phyloP scores from a whole-genome alignment of 306 rosid species.

The Ziziphus jujuba region DNA sequence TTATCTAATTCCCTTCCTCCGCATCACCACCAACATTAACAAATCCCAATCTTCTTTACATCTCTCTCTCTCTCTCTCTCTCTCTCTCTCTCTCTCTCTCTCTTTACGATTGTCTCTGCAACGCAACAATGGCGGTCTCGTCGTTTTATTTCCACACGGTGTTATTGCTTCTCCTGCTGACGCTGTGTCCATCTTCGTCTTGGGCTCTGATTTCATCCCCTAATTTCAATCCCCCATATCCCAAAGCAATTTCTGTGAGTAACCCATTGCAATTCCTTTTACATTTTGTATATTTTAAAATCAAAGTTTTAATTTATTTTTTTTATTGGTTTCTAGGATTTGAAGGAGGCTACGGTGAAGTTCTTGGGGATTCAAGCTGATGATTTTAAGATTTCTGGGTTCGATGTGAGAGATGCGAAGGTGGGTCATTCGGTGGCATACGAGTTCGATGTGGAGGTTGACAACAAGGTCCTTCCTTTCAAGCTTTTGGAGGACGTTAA shows the following conservation, averaged over 20 bases:
- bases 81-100: neutral
- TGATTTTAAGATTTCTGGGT: constrained; percentile 66
- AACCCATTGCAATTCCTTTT: neutral
- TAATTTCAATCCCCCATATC: constrained; percentile 38
- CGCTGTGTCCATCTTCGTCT: constrained; percentile 3
- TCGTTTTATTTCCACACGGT: neutral
- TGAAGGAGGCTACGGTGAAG: constrained; percentile 75
- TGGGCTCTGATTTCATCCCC: constrained; percentile 42
- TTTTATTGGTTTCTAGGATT: constrained; percentile 49
- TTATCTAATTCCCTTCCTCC: neutral
- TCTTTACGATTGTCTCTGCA: constrained; percentile 11
- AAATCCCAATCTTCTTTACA: too few relatives aligned
- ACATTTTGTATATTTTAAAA: neutral
- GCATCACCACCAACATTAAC: neutral
- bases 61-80: neutral
- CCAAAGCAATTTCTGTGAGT: constrained; percentile 66
- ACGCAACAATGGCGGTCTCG: constrained; percentile 25
- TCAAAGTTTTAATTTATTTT: neutral
- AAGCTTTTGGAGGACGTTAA: constrained; percentile 80
- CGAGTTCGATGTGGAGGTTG: constrained; percentile 79
- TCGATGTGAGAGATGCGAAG: constrained; percentile 74
- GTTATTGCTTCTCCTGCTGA: constrained; percentile 15
- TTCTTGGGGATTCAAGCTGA: constrained; percentile 68
- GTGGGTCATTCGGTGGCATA: constrained; percentile 89
- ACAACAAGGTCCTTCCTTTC: constrained; percentile 64